A percentile compares a stretch with the other conserved stretches of the same genome.
Evolutionary conservation across 495 filamentous ascomycete species (phyloP).

Genomic region (Daldinia loculata): DNA sequence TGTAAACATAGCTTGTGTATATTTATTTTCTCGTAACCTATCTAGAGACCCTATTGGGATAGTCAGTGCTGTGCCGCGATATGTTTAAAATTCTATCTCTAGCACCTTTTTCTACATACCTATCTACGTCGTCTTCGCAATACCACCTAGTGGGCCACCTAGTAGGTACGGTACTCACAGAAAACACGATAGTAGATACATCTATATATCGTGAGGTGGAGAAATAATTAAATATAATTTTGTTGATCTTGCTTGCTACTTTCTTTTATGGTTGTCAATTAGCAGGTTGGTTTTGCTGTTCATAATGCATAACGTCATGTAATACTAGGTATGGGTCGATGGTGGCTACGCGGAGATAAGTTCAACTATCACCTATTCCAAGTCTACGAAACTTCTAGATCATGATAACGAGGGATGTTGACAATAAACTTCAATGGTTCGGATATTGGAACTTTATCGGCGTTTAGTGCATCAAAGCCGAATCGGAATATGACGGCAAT

Average conservation of each 20-base stretch:
- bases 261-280: neutral
- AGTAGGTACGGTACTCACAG: no score
- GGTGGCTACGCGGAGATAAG: neutral
- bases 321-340: neutral
- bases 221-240: neutral
- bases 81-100: neutral
- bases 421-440: constrained; percentile 1
- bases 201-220: no score
- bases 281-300: neutral
- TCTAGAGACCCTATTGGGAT: neutral
- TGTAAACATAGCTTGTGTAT: neutral
- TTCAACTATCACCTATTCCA: neutral
- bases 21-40: neutral
- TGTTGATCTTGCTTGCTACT: neutral
- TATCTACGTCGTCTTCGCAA: no score
- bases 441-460: constrained; percentile 23
- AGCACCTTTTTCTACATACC: no score
- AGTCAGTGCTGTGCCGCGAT: neutral
- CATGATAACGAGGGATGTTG: neutral
- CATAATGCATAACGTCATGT: neutral
- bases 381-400: neutral
- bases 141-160: no score
- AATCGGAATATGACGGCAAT: neutral
- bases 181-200: no score
- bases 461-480: constrained; percentile 30